Percentiles rank a stretch among this genome's conserved stretches.
These are phyloP conservation scores for Metschnikowia orientalis DNA, from an alignment of 805 yeast species.

Conservation along the genomic window DNA sequence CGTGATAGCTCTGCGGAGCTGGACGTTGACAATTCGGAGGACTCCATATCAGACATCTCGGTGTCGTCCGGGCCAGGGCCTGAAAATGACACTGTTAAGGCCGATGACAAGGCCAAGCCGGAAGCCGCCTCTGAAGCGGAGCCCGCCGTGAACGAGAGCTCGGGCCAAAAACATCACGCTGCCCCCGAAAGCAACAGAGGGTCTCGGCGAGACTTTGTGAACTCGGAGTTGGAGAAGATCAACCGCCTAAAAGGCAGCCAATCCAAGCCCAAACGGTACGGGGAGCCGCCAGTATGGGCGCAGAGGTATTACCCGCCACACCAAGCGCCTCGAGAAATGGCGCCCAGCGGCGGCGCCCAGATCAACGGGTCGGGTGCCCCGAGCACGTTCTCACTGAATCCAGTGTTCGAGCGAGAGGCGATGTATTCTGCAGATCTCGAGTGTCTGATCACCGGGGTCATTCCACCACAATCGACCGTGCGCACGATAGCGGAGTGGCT, in stretches of 20 bases:
- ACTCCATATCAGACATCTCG: constrained; percentile 9
- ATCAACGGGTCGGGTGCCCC: constrained; percentile 5
- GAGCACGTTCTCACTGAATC: constrained; percentile 9
- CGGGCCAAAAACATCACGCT: background rate
- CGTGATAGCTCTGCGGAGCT: too few species aligned
- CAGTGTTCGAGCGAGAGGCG: constrained; percentile 29
- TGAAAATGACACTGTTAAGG: background rate
- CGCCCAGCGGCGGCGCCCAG: background rate
- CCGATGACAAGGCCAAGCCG: background rate
- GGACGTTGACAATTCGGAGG: constrained; percentile 7
- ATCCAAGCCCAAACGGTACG: constrained; percentile 57
- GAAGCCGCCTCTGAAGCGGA: background rate
- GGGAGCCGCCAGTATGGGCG: constrained; percentile 79
- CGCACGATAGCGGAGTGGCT: constrained; percentile 86
- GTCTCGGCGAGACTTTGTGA: background rate
- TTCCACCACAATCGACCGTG: constrained; percentile 76
- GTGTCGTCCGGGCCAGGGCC: constrained; percentile 8
- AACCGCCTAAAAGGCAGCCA: constrained; percentile 19
- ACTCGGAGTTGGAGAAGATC: constrained; percentile 25
- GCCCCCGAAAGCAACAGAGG: background rate
- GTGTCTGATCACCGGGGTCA: constrained; percentile 64
- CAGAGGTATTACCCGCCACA: constrained; percentile 49
- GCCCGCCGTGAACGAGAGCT: background rate
- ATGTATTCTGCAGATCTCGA: constrained; percentile 37
- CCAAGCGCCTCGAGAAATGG: constrained; percentile 7